Conservation (phyloP, 2,329 filamentous ascomycete genomes). For the Claviceps sp. region DNA sequence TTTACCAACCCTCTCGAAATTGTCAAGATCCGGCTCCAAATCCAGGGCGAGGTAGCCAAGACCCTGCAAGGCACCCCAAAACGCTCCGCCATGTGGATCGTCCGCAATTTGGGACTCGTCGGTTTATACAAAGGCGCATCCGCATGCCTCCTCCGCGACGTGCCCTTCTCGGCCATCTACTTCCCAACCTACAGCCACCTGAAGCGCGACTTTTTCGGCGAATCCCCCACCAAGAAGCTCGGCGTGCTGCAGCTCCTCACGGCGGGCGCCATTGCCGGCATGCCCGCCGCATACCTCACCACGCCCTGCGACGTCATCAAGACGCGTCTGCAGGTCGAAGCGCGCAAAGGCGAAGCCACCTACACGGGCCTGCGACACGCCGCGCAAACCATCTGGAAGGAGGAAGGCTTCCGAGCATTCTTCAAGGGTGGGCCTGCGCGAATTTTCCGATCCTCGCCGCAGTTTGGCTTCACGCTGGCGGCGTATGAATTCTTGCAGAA, state of each 20-base stretch:
- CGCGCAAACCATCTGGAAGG: constrained; percentile 67
- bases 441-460: constrained; percentile 86
- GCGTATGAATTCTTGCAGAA: constrained; percentile 87
- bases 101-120: constrained; percentile 83
- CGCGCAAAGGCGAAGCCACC: constrained; percentile 79
- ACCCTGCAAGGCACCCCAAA: constrained; percentile 67
- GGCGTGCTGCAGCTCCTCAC: constrained; percentile 83
- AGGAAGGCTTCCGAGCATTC: constrained; percentile 92
- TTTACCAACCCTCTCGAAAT: constrained; percentile 98
- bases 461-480: constrained; percentile 95
- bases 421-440: constrained; percentile 97
- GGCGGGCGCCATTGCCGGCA: constrained; percentile 85
- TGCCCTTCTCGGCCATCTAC: constrained; percentile 97
- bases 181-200: constrained; percentile 94
- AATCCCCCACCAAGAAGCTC: constrained; percentile 74
- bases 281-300: constrained; percentile 86
- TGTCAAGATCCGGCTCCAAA: constrained; percentile 95
- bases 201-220: constrained; percentile 88
- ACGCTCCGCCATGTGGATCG: constrained; percentile 95
- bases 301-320: constrained; percentile 99
- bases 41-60: constrained; percentile 92
- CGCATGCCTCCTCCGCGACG: constrained; percentile 86
- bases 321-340: constrained; percentile 93
- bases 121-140: constrained; percentile 95
- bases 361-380: constrained; percentile 84